Conservation (phyloP, 192 early-diverging fungal species). For the Gamsiella multidivaricata region DNA sequence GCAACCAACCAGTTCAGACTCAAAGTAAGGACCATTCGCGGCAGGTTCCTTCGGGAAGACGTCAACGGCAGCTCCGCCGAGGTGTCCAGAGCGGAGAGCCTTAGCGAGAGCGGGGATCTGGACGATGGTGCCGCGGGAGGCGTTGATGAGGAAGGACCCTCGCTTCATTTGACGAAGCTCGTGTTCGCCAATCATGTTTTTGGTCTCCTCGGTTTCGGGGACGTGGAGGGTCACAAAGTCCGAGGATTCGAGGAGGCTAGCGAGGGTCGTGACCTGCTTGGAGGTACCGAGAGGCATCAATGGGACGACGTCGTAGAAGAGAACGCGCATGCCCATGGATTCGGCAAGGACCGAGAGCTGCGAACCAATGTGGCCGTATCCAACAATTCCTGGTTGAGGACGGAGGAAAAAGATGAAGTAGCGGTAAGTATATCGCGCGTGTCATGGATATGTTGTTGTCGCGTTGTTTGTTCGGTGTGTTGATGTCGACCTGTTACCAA, state of each 20-base stretch:
- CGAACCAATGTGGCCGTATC: conserved; percentile 98
- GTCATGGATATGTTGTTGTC: too few species aligned
- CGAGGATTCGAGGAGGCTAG: conserved; percentile 80
- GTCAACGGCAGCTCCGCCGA: conserved; percentile 95
- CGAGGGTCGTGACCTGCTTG: conserved; percentile 72
- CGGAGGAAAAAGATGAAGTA: background rate
- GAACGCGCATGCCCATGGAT: conserved; percentile 93
- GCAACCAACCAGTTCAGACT: conserved; percentile 79
- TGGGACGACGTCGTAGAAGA: conserved; percentile 91
- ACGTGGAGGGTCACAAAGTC: conserved; percentile 98
- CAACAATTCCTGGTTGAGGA: conserved; percentile 81
- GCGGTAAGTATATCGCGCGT: background rate
- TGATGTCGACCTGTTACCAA: background rate
- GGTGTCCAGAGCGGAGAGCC: conserved; percentile 84
- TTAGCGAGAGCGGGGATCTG: conserved; percentile 91
- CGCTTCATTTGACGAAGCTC: conserved; percentile 92
- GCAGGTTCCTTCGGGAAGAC: conserved; percentile 97
- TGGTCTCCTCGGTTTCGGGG: conserved; percentile 96
- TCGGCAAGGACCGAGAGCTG: conserved; percentile 98
- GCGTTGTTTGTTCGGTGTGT: too few species aligned
- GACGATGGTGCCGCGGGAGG: conserved; percentile 94
- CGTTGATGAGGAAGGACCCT: conserved; percentile 93
- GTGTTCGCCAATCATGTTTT: conserved; percentile 95
- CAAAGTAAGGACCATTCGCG: conserved; percentile 78
- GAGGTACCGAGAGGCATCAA: conserved; percentile 94